These are phyloP conservation scores for Lavandula angustifolia DNA, from an alignment of 257 asterid species.

Conservation along the genomic window DNA sequence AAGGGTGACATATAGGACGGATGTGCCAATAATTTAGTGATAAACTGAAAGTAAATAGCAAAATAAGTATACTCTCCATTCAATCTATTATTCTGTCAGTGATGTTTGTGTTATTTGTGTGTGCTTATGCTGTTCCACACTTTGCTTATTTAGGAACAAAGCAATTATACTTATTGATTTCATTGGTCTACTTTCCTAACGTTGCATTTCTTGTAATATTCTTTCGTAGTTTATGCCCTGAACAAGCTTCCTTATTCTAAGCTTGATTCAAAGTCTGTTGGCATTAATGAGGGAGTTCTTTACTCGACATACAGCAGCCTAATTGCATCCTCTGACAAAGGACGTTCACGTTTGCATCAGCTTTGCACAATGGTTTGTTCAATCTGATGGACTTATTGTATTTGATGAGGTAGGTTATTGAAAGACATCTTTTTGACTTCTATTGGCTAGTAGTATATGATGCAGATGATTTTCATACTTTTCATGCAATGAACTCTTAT, in stretches of 20 bases:
- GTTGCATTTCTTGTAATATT: constrained; percentile 28
- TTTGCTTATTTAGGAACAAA: not conserved
- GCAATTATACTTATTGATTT: not conserved
- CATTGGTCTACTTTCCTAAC: constrained; percentile 29
- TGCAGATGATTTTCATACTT: constrained; percentile 13
- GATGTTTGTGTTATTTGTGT: constrained; percentile 25
- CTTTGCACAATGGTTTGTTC: constrained; percentile 96
- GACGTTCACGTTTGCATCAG: constrained; percentile 89
- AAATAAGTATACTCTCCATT: not conserved
- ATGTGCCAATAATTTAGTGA: constrained; percentile 7
- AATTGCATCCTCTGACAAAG: constrained; percentile 98
- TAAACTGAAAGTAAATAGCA: constrained; percentile 7
- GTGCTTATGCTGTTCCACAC: constrained; percentile 14
- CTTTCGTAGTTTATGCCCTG: constrained; percentile 85
- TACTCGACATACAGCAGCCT: constrained; percentile 97
- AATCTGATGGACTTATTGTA: constrained; percentile 79
- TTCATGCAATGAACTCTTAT: constrained; percentile 31
- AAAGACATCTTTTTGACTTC: constrained; percentile 22
- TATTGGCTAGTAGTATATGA: constrained; percentile 26
- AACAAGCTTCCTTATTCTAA: constrained; percentile 98
- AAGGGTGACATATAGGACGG: constrained; percentile 14
- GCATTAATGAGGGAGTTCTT: constrained; percentile 87
- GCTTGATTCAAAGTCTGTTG: constrained; percentile 88
- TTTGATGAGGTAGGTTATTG: constrained; percentile 81
- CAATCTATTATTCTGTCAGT: constrained; percentile 8